phyloP scores from a whole-genome alignment of 2,329 filamentous ascomycete genomes.

The Polytolypa hystricis region DNA sequence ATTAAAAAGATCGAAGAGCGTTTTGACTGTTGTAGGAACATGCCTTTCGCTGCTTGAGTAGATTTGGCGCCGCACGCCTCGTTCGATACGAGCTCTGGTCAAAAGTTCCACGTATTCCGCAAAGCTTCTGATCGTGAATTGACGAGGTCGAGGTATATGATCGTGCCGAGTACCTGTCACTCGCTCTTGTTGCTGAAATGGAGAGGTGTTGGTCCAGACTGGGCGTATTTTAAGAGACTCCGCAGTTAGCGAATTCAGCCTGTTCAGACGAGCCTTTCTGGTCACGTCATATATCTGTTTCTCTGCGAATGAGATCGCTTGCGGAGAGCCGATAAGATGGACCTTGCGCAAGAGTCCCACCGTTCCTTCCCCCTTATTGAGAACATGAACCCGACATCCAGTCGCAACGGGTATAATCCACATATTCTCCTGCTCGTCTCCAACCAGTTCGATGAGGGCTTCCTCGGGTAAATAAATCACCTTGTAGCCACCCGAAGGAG shows the following conservation, averaged over 20 bases:
- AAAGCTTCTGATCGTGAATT: slow-evolving; percentile 26
- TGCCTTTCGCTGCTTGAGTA: slow-evolving; percentile 11
- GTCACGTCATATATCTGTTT: slow-evolving; percentile 18
- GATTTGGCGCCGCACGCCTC: slow-evolving; percentile 11
- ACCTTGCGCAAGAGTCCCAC: slow-evolving; percentile 24
- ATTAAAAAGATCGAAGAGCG: slow-evolving; percentile 23
- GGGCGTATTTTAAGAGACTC: too few species aligned
- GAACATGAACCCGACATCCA: slow-evolving; percentile 29
- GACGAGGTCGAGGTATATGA: slow-evolving; percentile 11
- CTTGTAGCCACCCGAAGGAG: too few species aligned
- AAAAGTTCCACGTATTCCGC: slow-evolving; percentile 29
- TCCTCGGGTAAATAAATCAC: slow-evolving; percentile 26
- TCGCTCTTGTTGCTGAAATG: too few species aligned
- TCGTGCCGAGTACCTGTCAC: too few species aligned
- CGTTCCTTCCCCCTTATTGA: slow-evolving; percentile 18
- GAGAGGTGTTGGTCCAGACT: too few species aligned
- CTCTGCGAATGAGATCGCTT: slow-evolving; percentile 22
- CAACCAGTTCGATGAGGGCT: slow-evolving; percentile 23
- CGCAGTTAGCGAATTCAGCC: too few species aligned
- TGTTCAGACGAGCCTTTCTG: too few species aligned
- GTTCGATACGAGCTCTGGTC: slow-evolving; percentile 17
- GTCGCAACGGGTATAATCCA: slow-evolving; percentile 25
- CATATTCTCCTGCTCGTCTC: slow-evolving; percentile 27
- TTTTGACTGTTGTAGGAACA: slow-evolving; percentile 12
- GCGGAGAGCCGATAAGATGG: slow-evolving; percentile 24